Percentiles rank a stretch among this genome's conserved stretches.
Evolutionary conservation across 2,329 filamentous ascomycete species (phyloP).

Genomic region (Onygena corvina): DNA sequence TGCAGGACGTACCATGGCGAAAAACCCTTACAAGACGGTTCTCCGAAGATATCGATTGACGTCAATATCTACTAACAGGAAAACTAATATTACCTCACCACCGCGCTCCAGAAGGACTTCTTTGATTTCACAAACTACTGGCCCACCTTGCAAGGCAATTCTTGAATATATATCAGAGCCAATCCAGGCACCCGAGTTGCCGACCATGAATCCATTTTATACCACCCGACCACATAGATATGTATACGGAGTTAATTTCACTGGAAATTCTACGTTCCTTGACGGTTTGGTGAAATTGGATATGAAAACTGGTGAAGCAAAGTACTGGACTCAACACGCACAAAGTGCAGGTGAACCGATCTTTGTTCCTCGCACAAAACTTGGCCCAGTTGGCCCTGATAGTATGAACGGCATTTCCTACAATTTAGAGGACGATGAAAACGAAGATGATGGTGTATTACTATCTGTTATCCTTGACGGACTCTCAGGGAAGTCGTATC

Average conservation of each 20-base stretch:
- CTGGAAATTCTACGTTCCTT: slow-evolving; percentile 38
- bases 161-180: slow-evolving; percentile 22
- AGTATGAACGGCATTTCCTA: not conserved
- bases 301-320: slow-evolving; percentile 29
- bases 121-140: not conserved
- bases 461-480: slow-evolving; percentile 45
- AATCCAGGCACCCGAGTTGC: slow-evolving; percentile 34
- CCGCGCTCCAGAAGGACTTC: slow-evolving; percentile 4
- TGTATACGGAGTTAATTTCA: slow-evolving; percentile 38
- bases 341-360: slow-evolving; percentile 45
- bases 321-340: slow-evolving; percentile 37
- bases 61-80: slow-evolving; percentile 18
- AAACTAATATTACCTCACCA: not conserved
- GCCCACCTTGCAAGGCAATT: slow-evolving; percentile 11
- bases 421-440: slow-evolving; percentile 18
- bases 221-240: slow-evolving; percentile 38
- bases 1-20: slow-evolving; percentile 24
- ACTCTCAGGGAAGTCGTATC: slow-evolving; percentile 38
- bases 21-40: slow-evolving; percentile 16
- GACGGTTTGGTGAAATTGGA: slow-evolving; percentile 45
- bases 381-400: not conserved
- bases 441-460: slow-evolving; percentile 44
- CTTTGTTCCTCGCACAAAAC: slow-evolving; percentile 33
- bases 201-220: slow-evolving; percentile 39
- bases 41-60: slow-evolving; percentile 30